Base-by-base conservation (phyloP, 306 rosid genomes). In the Rosa persica region DNA sequence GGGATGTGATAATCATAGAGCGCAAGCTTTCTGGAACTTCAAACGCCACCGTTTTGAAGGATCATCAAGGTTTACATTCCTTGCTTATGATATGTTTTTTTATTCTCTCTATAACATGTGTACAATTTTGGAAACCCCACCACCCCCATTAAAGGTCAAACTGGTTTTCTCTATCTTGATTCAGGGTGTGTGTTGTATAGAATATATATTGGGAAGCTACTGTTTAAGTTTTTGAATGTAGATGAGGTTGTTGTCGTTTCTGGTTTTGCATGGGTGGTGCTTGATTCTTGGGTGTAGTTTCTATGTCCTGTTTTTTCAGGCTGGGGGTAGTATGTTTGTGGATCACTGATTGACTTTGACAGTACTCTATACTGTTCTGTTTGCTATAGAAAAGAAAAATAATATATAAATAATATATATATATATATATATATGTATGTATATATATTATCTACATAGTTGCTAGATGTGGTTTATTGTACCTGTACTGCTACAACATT, bases 11-110 rank as follows among this genome's bases (percentile, higher is more conserved):
- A 76, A 87, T 74, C 71, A 78, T 95, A 57, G 97, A 95, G 73
- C 93, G 98, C 48, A 87, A 87, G 86, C 88, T 95, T 74, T 82
- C 92, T 54, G 97, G 86, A 79, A 79, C 92, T 64, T 38, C 91
- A 70, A 84, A 82, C 82, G 52, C 92, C 68, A 85, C 83, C 51
- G 76, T 85, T 47, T 88, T 95, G 66, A 92, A 92, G 87, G 89
- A 95, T 77, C 79, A 62, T 64, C 97, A 82, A 87, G 98, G 98
- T 94, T 76, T 25, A 57, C 34, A 78, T 57, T 22, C 27, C 12
- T 20, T 78, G n/a, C 34, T 27, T 39, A 8, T 55, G 1, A 7
- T n/a, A 0, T 57, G 20, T 65, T 36, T 15, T 52, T 46, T 44
- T 30, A 0, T 10, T 49, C 6, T 57, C 4, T 16, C 2, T 27